These are phyloP conservation scores for Selaginella tamariscina DNA, from an alignment of 75 land plant species.

Conservation along the genomic window DNA sequence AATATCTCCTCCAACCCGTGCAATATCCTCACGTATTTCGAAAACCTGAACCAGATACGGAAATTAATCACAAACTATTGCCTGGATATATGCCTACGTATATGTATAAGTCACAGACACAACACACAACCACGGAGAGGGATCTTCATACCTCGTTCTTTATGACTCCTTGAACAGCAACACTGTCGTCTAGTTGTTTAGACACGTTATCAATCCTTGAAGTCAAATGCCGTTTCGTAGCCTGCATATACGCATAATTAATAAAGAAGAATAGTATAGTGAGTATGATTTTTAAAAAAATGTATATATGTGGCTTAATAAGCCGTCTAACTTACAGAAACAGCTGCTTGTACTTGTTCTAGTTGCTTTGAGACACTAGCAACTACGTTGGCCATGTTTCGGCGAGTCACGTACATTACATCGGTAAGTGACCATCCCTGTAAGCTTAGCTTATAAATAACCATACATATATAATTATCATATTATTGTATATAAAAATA, in stretches of 20 bases:
- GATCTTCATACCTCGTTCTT: constrained; percentile 33
- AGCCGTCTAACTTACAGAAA: constrained; percentile 35
- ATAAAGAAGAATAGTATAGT: not conserved
- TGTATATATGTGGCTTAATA: not conserved
- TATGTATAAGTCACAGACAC: too few species aligned
- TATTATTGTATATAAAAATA: too few species aligned
- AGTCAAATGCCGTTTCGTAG: constrained; percentile 56
- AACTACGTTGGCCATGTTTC: constrained; percentile 76
- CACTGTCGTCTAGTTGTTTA: constrained; percentile 62
- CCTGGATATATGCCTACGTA: too few species aligned
- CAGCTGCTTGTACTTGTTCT: constrained; percentile 59
- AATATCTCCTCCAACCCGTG: constrained; percentile 56
- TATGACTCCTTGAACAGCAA: constrained; percentile 47
- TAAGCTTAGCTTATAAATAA: too few species aligned
- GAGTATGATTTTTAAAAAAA: not conserved
- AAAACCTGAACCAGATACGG: constrained; percentile 31
- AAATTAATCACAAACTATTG: too few species aligned
- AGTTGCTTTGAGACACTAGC: constrained; percentile 60
- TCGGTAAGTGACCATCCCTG: constrained; percentile 78
- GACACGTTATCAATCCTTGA: constrained; percentile 55
- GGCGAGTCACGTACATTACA: constrained; percentile 85
- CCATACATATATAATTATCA: too few species aligned
- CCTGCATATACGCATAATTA: constrained; percentile 12
- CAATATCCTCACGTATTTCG: constrained; percentile 45
- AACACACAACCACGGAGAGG: not conserved